These are phyloP conservation scores for Collybiopsis confluens DNA, from an alignment of 768 basidiomycete genomes.

Conservation along the genomic window DNA sequence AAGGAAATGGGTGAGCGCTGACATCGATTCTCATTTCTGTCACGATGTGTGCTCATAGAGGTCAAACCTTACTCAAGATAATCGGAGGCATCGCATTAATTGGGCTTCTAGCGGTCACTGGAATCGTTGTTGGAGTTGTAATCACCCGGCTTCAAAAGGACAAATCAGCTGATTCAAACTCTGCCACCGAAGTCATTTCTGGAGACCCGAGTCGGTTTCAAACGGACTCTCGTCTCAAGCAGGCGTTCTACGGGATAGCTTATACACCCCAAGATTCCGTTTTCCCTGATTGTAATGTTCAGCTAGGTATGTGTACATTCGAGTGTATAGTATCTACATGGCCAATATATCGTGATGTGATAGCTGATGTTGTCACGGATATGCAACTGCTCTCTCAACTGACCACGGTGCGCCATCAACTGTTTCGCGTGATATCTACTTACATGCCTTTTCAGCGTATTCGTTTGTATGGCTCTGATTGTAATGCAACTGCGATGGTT, in stretches of 20 bases:
- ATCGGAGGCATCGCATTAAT: constrained; percentile 34
- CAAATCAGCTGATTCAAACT: constrained; percentile 4
- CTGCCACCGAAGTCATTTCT: constrained; percentile 13
- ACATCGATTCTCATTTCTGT: background rate
- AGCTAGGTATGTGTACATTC: constrained; percentile 22
- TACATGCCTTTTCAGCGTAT: constrained; percentile 35
- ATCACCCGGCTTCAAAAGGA: constrained; percentile 27
- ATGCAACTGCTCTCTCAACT: constrained; percentile 77
- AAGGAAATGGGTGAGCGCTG: constrained; percentile 1
- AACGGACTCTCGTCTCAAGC: constrained; percentile 62
- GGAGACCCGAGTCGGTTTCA: constrained; percentile 77
- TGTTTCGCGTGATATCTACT: background rate
- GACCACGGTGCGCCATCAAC: constrained; percentile 42
- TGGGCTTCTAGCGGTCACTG: constrained; percentile 31
- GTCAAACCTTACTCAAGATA: constrained; percentile 31
- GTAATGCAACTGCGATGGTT: constrained; percentile 76
- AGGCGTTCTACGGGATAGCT: constrained; percentile 79
- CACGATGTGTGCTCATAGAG: no score
- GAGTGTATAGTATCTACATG: no score
- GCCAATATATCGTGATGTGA: background rate
- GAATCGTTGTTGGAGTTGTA: constrained; percentile 52
- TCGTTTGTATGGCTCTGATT: constrained; percentile 85
- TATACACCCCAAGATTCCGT: constrained; percentile 80
- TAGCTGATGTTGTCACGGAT: constrained; percentile 4
- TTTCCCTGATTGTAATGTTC: constrained; percentile 63